Base-by-base conservation (phyloP, 345 rosid species). In the Turritis glabra region DNA sequence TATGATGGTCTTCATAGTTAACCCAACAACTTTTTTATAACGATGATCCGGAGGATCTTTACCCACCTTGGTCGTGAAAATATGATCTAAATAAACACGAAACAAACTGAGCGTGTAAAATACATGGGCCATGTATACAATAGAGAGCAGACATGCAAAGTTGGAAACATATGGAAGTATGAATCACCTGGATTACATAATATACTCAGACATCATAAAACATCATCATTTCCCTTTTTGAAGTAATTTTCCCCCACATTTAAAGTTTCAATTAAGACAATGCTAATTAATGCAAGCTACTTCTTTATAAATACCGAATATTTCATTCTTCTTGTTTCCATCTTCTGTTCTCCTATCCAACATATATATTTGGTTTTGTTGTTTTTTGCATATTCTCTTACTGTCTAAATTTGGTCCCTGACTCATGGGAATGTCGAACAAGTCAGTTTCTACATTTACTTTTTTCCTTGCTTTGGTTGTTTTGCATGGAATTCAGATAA, bases 101-200 rank as follows among this genome's bases (percentile, higher is more conserved):
- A 40, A 67, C 43, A 60, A 67, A 13, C 18, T 38, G 51, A 69
- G 70, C 21, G 25, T 43, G 50, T 62, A 32, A 41, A 41, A 64
- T 76, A 53, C 71, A 63, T 76, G 80, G 80, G 75, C 80, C 80
- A 76, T 69, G 69, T 59, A 51, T 66, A 67, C 60, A 74, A 48
- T 3, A 60, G 33, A 61, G 48, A 68, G 55, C 62, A 47, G 46
- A 77, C 72, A 77, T 71, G 72, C 72, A 71, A 56, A 69, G 70
- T 52, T 41, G 64, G 70, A 62, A 77, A 77, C 61, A 77, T 75
- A 75, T 77, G 80, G 80, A 77, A 77, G 38, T 70, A 77, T 77
- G 80, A 77, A 77, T 64, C 80, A 77, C 72, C 47, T 64, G 54
- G 72, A 77, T 64, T 65, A 38, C 80, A 77, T 77, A 27, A 77